phyloP scores from a whole-genome alignment of 306 rosid species.

The Prunus mume region DNA sequence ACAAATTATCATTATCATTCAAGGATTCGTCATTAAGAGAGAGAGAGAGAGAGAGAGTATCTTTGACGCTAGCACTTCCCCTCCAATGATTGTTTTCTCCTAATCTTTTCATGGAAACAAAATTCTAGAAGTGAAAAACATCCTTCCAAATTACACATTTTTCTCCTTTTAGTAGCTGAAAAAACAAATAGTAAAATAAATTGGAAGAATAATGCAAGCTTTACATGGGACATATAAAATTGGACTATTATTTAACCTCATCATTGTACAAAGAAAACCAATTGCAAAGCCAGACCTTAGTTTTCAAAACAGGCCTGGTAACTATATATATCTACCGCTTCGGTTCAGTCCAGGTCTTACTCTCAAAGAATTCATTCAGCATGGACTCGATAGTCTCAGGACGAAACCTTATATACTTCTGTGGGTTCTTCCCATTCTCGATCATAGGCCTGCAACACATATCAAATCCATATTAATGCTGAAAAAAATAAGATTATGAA shows the following conservation, averaged over 20 bases:
- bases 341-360: conserved; percentile 79
- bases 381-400: conserved; percentile 79
- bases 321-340: conserved; percentile 49
- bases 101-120: no score
- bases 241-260: neutral
- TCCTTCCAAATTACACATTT: neutral
- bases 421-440: conserved; percentile 81
- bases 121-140: neutral
- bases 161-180: neutral
- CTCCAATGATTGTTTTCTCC: no score
- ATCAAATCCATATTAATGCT: neutral
- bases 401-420: conserved; percentile 60
- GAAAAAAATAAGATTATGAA: neutral
- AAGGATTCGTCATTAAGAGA: no score
- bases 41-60: no score
- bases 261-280: conserved; percentile 7
- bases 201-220: neutral
- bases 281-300: neutral
- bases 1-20: no score
- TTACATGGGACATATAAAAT: neutral
- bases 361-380: conserved; percentile 84
- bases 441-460: conserved; percentile 71
- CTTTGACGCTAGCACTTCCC: no score
- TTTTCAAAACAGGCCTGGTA: neutral
- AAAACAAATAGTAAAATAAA: neutral